Base-by-base conservation (phyloP, 2,329 filamentous ascomycete species). In the Monosporascus sp. region DNA sequence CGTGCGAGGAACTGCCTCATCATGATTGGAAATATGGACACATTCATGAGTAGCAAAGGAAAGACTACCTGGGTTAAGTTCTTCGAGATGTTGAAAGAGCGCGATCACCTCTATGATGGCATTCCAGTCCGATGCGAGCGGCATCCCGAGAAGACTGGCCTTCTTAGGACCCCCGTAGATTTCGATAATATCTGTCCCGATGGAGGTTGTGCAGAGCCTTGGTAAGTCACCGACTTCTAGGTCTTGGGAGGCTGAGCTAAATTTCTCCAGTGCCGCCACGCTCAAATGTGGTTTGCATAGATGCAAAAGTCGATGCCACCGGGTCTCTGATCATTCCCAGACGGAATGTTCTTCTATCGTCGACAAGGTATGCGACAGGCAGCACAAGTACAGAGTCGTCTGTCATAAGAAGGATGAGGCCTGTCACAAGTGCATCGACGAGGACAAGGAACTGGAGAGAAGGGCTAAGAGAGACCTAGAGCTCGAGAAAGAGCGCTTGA, bases 11-110 rank as follows among this genome's bases (percentile, higher is more conserved):
- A 87, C 51, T 79, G 74, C 0, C 65, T 91, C 15, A 79, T 90
- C n/a, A 73, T 92, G 58, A 79, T 90, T 44, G 86, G 88, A 0
- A 89, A 89, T 61, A 77, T 82, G 51, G 69, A 80, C 0, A 91
- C 88, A 0, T 90, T 90, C 58, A 75, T 81, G 61, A 70, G 73
- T 2, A 81, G 77, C 57, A 85, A 84, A 61, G 84, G 84, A 1
- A 74, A 72, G 39, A 66, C 72, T 0, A 67, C 79, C 0, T 90
- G 87, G 87, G 58, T 58, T 0, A 74, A 74, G 0, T 78, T 88
- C 22, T 79, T 90, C 39, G 67, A 80, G 0, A 63, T 76, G 0
- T 60, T 91, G 20, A 81, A 79, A 49, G 59, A 70, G 0, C 72
- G 75, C 1, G 70, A 72, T 15, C 43, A 25, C 17, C 43, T 46